Base-by-base conservation (phyloP, 179 eudicot species). In the Actinidia chinensis region DNA sequence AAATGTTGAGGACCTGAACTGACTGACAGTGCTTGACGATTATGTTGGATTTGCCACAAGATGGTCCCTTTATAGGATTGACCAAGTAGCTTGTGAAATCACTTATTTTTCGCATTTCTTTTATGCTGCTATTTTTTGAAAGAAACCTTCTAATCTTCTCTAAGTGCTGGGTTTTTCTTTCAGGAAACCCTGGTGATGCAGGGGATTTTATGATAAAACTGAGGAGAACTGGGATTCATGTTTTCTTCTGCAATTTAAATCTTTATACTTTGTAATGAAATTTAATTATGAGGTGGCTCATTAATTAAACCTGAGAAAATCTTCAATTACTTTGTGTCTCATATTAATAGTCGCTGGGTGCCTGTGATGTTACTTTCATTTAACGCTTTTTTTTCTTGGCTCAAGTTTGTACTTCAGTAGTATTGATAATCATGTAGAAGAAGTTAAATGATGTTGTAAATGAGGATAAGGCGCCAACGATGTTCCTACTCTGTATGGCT, bases 321-420 rank as follows among this genome's bases (percentile, higher is more conserved):
- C 6, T 52, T 23, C n/a, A 25, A 36, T 13, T 60, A 36, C 1
- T 36, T 66, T 59, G 55, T 64, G 56, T 15, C 9, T 17, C 15
- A 3, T 56, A 63, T 75, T 11, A 68, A 36, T 36, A 1, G 59
- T 52, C 40, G 44, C 66, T 59, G 54, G 43, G 52, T 74, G 36
- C 56, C 46, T 18, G 6, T 60, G 3, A 8, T 36, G 66, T 17
- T 48, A 59, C 54, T 74, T 64, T 22, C 46, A 63, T 68, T 40
- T 58, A 28, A 47, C 11, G 52, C 18, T 51, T 51, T 28, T 73
- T 48, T 74, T 17, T 75, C 63, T 63, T 80, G 71, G 71, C 54
- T 59, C 89, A n/a, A 95, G 99, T 91, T 90, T 89, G 92, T 93
- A 66, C 86, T 95, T 76, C 91, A 90, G 88, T 95, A 90, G n/a